Base-by-base conservation (phyloP, 352 stramenopile genomes). In the Phytophthora syringae region DNA sequence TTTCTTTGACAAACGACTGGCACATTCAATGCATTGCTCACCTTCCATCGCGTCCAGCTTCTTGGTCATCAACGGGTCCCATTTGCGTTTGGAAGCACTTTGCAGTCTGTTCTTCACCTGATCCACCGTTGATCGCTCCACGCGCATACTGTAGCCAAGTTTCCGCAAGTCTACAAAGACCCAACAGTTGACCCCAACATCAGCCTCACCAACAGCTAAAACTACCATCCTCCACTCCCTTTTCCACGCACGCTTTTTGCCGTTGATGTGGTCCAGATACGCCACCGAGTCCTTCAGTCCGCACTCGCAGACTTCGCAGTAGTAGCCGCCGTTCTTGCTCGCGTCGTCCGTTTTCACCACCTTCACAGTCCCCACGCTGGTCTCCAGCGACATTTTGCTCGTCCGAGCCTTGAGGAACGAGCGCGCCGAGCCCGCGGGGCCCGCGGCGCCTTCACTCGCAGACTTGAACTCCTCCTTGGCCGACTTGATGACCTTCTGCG, bases 201-300 rank as follows among this genome's bases (percentile, higher is more conserved):
- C 13, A 34, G 43, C 11, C 15, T 40, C 9, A 37, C 12, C n/a
- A n/a, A 58, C 22, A 44, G 32, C 13, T 12, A 50, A 7, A n/a
- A 50, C 20, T 5, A 56, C 9, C 0, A 39, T 1, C 15, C 5
- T 32, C 27, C 27, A 32, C 27, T 10, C 9, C 27, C 27, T 32
- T n/a, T n/a, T 10, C 20, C 18, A 88, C 86, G 55, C 59, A 97
- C 90, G 93, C 66, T 95, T 94, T 84, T 97, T 98, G 64, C 94
- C 94, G 70, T 98, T 98, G 75, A 98, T 97, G 64, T 98, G 94
- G 74, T 98, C 94, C 45, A 98, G 73, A 58, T 98, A 98, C 56
- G 90, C 91, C 44, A 97, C 86, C 47, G 89, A 97, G 67, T 98
- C 94, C 74, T 98, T 98, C 34, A 98, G 76, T 3, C 86, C 80